Evolutionary conservation across 768 basidiomycete genomes (phyloP).

Genomic region (Phanerochaete carnosa): DNA sequence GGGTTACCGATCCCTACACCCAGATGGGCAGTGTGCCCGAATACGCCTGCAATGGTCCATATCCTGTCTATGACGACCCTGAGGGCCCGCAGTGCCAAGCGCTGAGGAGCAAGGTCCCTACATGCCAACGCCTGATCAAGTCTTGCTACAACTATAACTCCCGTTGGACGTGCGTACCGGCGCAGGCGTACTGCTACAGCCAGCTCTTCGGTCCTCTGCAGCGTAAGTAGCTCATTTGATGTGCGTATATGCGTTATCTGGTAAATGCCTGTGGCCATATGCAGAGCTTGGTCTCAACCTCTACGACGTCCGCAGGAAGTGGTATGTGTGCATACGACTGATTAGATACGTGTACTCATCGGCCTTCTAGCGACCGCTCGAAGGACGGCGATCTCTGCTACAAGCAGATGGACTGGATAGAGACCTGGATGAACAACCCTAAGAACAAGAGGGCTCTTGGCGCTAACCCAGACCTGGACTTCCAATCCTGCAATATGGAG

Average conservation of each 20-base stretch:
- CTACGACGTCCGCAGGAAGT: constrained; percentile 80
- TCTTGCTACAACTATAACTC: constrained; percentile 44
- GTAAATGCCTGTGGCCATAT: neutral
- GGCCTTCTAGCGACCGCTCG: constrained; percentile 40
- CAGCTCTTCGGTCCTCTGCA: constrained; percentile 71
- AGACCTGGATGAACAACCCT: constrained; percentile 81
- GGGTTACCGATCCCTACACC: constrained; percentile 75
- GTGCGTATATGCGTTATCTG: neutral
- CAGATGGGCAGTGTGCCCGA: constrained; percentile 84
- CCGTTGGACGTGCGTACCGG: constrained; percentile 51
- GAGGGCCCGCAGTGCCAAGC: constrained; percentile 43
- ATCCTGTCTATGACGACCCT: constrained; percentile 69
- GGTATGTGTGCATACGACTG: constrained; percentile 24
- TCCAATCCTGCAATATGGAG: constrained; percentile 70
- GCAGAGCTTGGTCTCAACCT: constrained; percentile 49
- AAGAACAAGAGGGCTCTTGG: constrained; percentile 76
- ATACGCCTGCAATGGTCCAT: constrained; percentile 79
- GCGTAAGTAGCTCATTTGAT: constrained; percentile 41
- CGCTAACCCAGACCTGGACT: constrained; percentile 53
- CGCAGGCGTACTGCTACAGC: constrained; percentile 74
- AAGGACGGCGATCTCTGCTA: constrained; percentile 78
- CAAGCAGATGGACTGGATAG: constrained; percentile 81
- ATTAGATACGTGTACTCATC: neutral
- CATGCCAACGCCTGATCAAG: constrained; percentile 51
- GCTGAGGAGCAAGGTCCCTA: constrained; percentile 44